phyloP scores from a whole-genome alignment of 768 basidiomycete species.

The Boletus reticulatus region DNA sequence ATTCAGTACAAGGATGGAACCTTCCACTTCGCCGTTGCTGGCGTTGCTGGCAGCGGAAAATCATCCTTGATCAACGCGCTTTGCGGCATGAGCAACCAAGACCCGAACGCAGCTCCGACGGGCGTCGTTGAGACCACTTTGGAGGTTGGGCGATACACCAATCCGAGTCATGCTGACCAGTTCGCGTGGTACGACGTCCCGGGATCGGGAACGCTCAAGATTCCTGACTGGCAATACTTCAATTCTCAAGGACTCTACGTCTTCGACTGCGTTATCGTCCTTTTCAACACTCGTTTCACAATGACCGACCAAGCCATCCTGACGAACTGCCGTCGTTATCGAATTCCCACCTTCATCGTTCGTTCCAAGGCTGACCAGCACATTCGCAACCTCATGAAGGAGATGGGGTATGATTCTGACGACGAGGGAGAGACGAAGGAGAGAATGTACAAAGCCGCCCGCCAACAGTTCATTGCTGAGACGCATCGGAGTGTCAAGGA shows the following conservation, averaged over 20 bases:
- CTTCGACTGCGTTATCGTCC: slow-evolving; percentile 36
- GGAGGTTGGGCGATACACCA: slow-evolving; percentile 28
- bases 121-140: slow-evolving; percentile 36
- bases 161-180: slow-evolving; percentile 22
- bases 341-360: slow-evolving; percentile 36
- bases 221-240: slow-evolving; percentile 39
- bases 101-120: slow-evolving; percentile 27
- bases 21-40: slow-evolving; percentile 32
- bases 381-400: slow-evolving; percentile 26
- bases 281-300: slow-evolving; percentile 36
- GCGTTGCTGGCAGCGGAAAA: slow-evolving; percentile 31
- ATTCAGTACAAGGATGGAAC: slow-evolving; percentile 27
- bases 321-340: slow-evolving; percentile 30
- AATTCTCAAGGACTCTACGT: slow-evolving; percentile 37
- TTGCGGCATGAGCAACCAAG: slow-evolving; percentile 29
- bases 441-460: slow-evolving; percentile 21
- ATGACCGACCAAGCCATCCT: slow-evolving; percentile 37
- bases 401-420: slow-evolving; percentile 30
- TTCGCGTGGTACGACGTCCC: slow-evolving; percentile 39
- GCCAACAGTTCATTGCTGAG: slow-evolving; percentile 26
- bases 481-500: slow-evolving; percentile 24
- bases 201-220: slow-evolving; percentile 35
- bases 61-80: slow-evolving; percentile 34
- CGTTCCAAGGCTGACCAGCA: slow-evolving; percentile 38
- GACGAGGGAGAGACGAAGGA: slow-evolving; percentile 14